These are phyloP conservation scores for Globisporangium canariense DNA, from an alignment of 352 stramenopile genomes.

Conservation along the genomic window DNA sequence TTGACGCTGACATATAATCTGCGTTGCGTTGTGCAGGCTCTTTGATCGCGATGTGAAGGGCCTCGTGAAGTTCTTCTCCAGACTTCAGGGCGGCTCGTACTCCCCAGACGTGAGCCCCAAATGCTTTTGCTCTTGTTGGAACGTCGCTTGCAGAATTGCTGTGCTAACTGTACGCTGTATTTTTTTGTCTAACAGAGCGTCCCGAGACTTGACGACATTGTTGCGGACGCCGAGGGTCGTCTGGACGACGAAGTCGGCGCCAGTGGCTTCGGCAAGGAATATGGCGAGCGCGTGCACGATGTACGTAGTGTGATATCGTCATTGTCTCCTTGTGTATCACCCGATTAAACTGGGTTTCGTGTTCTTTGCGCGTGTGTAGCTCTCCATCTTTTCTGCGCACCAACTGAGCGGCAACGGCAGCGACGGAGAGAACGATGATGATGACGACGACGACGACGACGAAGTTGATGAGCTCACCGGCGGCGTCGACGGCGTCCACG, in stretches of 20 bases:
- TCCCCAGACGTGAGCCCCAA: slow-evolving; percentile 75
- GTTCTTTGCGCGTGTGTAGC: slow-evolving; percentile 20
- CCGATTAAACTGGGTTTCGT: slow-evolving; percentile 4
- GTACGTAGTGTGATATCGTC: slow-evolving; percentile 26
- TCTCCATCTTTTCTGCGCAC: slow-evolving; percentile 82
- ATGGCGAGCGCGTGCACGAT: slow-evolving; percentile 64
- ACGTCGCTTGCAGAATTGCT: slow-evolving; percentile 11
- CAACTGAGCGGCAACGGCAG: slow-evolving; percentile 36
- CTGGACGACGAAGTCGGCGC: slow-evolving; percentile 73
- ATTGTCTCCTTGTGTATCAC: not conserved
- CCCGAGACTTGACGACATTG: slow-evolving; percentile 63
- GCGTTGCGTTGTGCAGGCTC: slow-evolving; percentile 35
- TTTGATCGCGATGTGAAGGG: slow-evolving; percentile 95
- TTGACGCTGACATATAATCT: not conserved
- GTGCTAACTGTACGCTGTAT: too few relatives aligned
- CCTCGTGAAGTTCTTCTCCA: slow-evolving; percentile 95
- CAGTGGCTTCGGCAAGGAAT: slow-evolving; percentile 80
- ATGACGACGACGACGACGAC: slow-evolving; percentile 33
- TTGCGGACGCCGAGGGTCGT: slow-evolving; percentile 51
- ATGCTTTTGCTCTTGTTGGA: slow-evolving; percentile 17
- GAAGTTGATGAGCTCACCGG: slow-evolving; percentile 37
- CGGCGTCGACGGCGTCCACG: slow-evolving; percentile 30
- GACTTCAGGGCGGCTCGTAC: slow-evolving; percentile 78
- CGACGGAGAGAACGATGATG: slow-evolving; percentile 43
- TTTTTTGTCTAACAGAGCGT: slow-evolving; percentile 28